These are phyloP conservation scores for Candida odintsovae DNA, from an alignment of 805 yeast species.

Conservation along the genomic window DNA sequence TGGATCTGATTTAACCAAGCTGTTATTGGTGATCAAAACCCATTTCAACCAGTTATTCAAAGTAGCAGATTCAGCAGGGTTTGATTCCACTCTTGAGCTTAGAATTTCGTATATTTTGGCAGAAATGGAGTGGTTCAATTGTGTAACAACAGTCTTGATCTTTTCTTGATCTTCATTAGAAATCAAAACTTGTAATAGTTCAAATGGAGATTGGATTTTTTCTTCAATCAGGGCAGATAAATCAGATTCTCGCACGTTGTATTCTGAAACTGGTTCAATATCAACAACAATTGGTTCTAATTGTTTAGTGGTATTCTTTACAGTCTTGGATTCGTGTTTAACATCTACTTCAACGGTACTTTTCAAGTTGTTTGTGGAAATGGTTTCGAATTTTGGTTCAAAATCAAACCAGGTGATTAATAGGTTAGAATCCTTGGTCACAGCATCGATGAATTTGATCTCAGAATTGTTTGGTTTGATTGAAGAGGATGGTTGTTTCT, in stretches of 20 bases:
- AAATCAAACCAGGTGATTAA: constrained; percentile 33
- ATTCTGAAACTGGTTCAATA: constrained; percentile 20
- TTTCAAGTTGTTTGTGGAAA: constrained; percentile 17
- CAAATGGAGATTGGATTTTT: constrained; percentile 21
- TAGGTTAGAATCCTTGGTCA: constrained; percentile 10
- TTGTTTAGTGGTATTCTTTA: constrained; percentile 3
- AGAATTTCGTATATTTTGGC: constrained; percentile 39
- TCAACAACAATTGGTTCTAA: constrained; percentile 26
- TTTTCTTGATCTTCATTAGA: constrained; percentile 30
- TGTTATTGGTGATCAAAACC: constrained; percentile 66
- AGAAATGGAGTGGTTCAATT: constrained; percentile 37
- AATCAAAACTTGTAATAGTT: constrained; percentile 17
- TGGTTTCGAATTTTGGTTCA: constrained; percentile 31
- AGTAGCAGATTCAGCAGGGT: constrained; percentile 36
- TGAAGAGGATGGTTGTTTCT: constrained; percentile 4
- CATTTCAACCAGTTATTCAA: constrained; percentile 71
- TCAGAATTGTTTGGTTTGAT: constrained; percentile 20
- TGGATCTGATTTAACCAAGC: constrained; percentile 23
- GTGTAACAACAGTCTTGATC: constrained; percentile 35
- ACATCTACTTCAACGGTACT: constrained; percentile 21
- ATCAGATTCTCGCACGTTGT: constrained; percentile 22
- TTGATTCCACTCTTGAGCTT: constrained; percentile 39
- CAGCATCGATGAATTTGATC: constrained; percentile 24
- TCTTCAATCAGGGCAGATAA: constrained; percentile 12
- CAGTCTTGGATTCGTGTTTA: constrained; percentile 8